Conservation (phyloP, 768 basidiomycete species). For the Boletus rubescentipes region DNA sequence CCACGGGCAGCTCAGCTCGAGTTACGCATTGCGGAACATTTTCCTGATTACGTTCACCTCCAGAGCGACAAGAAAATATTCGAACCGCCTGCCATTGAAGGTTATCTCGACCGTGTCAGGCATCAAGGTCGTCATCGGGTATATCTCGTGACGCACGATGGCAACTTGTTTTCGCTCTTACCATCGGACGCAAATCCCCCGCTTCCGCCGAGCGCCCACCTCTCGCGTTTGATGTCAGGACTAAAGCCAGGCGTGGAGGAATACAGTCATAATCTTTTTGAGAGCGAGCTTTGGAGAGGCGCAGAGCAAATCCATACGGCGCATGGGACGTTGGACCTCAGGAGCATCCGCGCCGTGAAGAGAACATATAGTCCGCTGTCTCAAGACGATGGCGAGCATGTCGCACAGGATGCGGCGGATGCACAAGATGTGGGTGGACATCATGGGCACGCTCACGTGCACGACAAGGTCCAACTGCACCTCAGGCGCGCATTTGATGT, state of each 20-base stretch:
- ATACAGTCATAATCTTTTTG: slow-evolving; percentile 39
- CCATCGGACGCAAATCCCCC: slow-evolving; percentile 63
- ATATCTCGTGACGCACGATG: slow-evolving; percentile 73
- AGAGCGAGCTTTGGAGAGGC: slow-evolving; percentile 61
- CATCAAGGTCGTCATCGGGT: slow-evolving; percentile 56
- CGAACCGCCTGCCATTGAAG: slow-evolving; percentile 84
- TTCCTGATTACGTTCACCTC: slow-evolving; percentile 45
- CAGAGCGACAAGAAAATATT: slow-evolving; percentile 44
- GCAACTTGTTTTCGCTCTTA: slow-evolving; percentile 63
- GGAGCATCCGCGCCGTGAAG: slow-evolving; percentile 62
- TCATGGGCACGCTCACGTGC: slow-evolving; percentile 42
- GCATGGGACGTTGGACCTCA: slow-evolving; percentile 70
- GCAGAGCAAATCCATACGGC: slow-evolving; percentile 61
- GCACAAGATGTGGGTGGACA: slow-evolving; percentile 68
- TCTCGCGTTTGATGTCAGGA: slow-evolving; percentile 30
- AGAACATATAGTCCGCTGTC: slow-evolving; percentile 43
- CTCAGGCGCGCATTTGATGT: slow-evolving; percentile 79
- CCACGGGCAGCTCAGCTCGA: slow-evolving; percentile 58
- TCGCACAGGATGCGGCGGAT: slow-evolving; percentile 41
- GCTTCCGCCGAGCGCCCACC: slow-evolving; percentile 55
- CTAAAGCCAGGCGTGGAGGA: slow-evolving; percentile 28
- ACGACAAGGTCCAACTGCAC: slow-evolving; percentile 46
- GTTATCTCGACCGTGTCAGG: slow-evolving; percentile 74
- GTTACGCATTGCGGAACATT: slow-evolving; percentile 72
- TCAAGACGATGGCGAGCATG: slow-evolving; percentile 28